Conservation (phyloP, 2,329 filamentous ascomycete genomes). For the Tetracladium maxilliforme region DNA sequence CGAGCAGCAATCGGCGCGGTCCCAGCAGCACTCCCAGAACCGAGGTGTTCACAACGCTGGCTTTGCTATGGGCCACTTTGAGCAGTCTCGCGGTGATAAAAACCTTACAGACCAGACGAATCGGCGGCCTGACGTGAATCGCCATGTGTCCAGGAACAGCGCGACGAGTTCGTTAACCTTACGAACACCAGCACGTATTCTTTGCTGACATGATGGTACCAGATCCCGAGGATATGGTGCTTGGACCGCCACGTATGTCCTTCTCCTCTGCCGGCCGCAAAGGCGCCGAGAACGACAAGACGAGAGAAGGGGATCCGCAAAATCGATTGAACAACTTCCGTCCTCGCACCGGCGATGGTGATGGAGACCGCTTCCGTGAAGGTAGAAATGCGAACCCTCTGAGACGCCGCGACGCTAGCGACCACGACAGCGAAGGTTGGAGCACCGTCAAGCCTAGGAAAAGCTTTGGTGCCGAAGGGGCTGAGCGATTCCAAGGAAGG, state of each 20-base stretch:
- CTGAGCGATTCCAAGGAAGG: constrained; percentile 53
- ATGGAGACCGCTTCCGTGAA: constrained; percentile 35
- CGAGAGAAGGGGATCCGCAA: constrained; percentile 32
- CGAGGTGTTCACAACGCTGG: constrained; percentile 11
- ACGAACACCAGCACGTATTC: constrained; percentile 5
- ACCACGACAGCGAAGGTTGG: constrained; percentile 58
- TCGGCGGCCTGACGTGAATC: constrained; percentile 34
- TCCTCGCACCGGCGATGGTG: constrained; percentile 31
- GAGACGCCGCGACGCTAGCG: constrained; percentile 33
- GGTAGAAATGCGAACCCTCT: constrained; percentile 29
- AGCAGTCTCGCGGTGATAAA: too few species aligned
- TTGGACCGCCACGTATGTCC: constrained; percentile 69
- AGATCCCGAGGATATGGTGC: constrained; percentile 69
- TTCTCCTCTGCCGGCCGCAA: constrained; percentile 64
- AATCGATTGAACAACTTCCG: constrained; percentile 51
- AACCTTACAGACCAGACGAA: constrained; percentile 19
- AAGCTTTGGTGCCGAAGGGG: constrained; percentile 58
- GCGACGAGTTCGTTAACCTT: constrained; percentile 20
- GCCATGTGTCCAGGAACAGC: constrained; percentile 38
- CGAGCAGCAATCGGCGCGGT: constrained; percentile 3
- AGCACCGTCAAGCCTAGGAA: constrained; percentile 59
- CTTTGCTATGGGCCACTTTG: too few species aligned
- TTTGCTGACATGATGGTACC: constrained; percentile 11
- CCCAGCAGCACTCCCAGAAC: background rate
- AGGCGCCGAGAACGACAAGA: constrained; percentile 26